Conservation (phyloP, 2,329 filamentous ascomycete species). For the Colletotrichum euphorbiae region DNA sequence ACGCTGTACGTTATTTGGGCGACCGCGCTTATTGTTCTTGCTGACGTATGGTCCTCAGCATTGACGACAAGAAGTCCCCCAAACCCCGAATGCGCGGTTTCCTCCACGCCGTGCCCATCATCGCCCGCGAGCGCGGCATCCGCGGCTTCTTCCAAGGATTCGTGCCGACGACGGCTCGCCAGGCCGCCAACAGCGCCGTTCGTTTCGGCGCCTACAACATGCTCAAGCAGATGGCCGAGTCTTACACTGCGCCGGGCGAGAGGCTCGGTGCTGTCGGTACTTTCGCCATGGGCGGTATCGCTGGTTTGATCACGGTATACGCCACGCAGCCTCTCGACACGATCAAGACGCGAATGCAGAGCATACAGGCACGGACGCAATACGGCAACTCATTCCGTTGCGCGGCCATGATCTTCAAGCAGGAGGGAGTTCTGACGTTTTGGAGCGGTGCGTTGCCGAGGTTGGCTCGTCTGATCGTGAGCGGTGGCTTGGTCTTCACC, state of each 20-base stretch:
- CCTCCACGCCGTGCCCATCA: conserved; percentile 88
- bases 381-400: conserved; percentile 93
- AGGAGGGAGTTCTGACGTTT: conserved; percentile 90
- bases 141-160: conserved; percentile 98
- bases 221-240: conserved; percentile 89
- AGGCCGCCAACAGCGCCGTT: conserved; percentile 93
- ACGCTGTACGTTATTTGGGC: conserved; percentile 70
- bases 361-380: conserved; percentile 80
- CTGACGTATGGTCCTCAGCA: conserved; percentile 62
- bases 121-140: conserved; percentile 87
- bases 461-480: conserved; percentile 85
- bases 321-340: conserved; percentile 85
- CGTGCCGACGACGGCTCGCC: conserved; percentile 91
- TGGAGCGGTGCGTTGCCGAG: conserved; percentile 95
- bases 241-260: conserved; percentile 93
- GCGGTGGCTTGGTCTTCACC: conserved; percentile 96
- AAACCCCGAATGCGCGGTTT: conserved; percentile 93
- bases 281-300: conserved; percentile 89
- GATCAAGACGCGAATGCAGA: conserved; percentile 98
- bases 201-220: conserved; percentile 93
- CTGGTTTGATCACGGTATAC: conserved; percentile 91
- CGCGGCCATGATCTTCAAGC: conserved; percentile 83
- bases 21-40: conserved; percentile 4
- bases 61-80: conserved; percentile 90
- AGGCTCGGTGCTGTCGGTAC: conserved; percentile 90